phyloP scores from a whole-genome alignment of 2,329 filamentous ascomycete species.

The Geosmithia flava region DNA sequence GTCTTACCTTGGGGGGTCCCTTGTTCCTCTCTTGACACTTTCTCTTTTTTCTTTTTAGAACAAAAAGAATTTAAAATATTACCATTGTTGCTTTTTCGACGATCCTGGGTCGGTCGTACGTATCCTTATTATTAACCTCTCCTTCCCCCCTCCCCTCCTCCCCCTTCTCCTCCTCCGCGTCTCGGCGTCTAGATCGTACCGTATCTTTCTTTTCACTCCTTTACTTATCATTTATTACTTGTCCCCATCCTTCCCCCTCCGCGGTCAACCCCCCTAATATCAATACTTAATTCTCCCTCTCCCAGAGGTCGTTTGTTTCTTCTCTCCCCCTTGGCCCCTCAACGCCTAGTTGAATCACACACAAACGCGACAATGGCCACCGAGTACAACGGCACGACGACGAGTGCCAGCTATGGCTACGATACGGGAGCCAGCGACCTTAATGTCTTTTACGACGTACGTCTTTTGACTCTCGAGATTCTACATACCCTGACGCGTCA shows the following conservation, averaged over 20 bases:
- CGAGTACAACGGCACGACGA: conserved; percentile 39
- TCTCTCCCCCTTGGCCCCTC: neutral
- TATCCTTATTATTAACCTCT: neutral
- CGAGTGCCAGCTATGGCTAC: conserved; percentile 34
- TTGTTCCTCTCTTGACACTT: neutral
- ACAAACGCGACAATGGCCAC: conserved; percentile 1
- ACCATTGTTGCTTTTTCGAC: neutral
- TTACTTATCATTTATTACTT: neutral
- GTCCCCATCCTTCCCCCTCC: neutral
- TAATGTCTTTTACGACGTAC: conserved; percentile 74
- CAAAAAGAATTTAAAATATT: neutral
- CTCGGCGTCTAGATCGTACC: neutral
- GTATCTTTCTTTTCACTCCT: neutral
- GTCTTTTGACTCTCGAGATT: conserved; percentile 10
- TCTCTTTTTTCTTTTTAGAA: neutral
- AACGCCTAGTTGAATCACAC: neutral
- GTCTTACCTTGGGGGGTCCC: neutral
- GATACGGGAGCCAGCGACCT: conserved; percentile 49
- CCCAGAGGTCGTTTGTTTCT: neutral
- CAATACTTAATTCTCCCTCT: neutral
- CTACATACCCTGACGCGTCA: neutral
- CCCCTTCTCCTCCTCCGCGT: neutral
- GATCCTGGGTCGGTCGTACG: neutral
- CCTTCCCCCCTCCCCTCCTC: neutral
- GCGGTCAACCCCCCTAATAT: too few species aligned